Percentiles rank a stretch among this genome's conserved stretches.
Evolutionary conservation across 805 yeast genomes (phyloP).

Genomic region (Candida qinlingensis): DNA sequence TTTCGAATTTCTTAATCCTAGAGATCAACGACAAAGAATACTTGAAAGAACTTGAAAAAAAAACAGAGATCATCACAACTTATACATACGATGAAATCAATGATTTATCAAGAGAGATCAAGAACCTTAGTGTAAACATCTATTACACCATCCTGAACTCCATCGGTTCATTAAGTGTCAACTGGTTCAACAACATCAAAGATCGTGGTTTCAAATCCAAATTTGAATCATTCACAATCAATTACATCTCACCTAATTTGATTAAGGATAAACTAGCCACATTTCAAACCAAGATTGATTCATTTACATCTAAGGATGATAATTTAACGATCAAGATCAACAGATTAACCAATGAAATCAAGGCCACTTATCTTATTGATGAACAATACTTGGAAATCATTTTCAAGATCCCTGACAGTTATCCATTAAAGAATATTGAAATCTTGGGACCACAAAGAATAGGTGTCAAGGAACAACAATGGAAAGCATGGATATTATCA

Average conservation of each 20-base stretch:
- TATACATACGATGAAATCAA: conserved; percentile 27
- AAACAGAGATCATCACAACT: conserved; percentile 21
- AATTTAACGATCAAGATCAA: conserved; percentile 55
- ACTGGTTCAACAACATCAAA: conserved; percentile 68
- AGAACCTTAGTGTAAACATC: conserved; percentile 33
- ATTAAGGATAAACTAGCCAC: conserved; percentile 51
- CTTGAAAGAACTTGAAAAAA: conserved; percentile 14
- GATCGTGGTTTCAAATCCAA: conserved; percentile 57
- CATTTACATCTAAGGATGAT: conserved; percentile 30
- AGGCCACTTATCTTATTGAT: conserved; percentile 70
- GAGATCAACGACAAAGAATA: conserved; percentile 23
- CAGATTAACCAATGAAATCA: conserved; percentile 58
- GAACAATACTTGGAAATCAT: conserved; percentile 82
- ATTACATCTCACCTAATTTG: conserved; percentile 58
- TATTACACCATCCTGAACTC: conserved; percentile 44
- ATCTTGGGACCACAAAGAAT: conserved; percentile 75
- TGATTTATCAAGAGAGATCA: conserved; percentile 26
- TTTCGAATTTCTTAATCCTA: conserved; percentile 50
- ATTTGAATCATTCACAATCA: conserved; percentile 58
- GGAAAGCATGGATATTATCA: conserved; percentile 93
- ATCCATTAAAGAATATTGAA: conserved; percentile 70
- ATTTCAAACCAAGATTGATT: conserved; percentile 38
- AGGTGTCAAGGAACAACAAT: conserved; percentile 87
- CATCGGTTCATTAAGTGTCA: conserved; percentile 52
- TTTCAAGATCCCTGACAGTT: conserved; percentile 65